A percentile compares a stretch with the other conserved stretches of the same genome.
Evolutionary conservation across 208 protist genomes (phyloP).

Genomic region (Trypanosoma boissoni): DNA sequence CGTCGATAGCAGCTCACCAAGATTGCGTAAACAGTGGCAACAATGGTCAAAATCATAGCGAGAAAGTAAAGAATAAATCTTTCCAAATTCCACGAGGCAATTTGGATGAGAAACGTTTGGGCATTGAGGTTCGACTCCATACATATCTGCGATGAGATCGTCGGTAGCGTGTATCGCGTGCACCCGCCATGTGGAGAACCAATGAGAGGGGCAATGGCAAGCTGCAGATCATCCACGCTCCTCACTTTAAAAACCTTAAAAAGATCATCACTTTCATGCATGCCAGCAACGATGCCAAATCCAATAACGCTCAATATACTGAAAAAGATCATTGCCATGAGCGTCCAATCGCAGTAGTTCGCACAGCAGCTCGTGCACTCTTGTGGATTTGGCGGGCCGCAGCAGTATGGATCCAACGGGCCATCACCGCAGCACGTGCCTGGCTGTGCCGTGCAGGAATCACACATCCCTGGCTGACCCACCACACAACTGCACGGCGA

Average conservation of each 20-base stretch:
- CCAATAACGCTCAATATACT: constrained; percentile 46
- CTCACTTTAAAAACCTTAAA: constrained; percentile 43
- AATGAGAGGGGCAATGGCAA: constrained; percentile 37
- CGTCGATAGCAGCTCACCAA: constrained; percentile 48
- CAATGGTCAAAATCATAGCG: constrained; percentile 55
- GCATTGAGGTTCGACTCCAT: constrained; percentile 66
- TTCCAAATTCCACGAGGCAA: constrained; percentile 61
- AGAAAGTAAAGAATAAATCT: constrained; percentile 68
- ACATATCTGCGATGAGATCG: constrained; percentile 51
- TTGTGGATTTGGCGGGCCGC: constrained; percentile 31
- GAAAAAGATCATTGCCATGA: constrained; percentile 48
- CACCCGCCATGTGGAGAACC: neutral
- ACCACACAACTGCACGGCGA: neutral
- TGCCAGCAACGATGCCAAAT: constrained; percentile 45
- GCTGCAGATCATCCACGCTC: constrained; percentile 35
- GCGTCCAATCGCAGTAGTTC: constrained; percentile 69
- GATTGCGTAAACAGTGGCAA: constrained; percentile 54
- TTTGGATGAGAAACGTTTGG: constrained; percentile 55
- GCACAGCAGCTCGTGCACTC: constrained; percentile 42
- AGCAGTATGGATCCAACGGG: constrained; percentile 61
- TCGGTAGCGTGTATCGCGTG: constrained; percentile 31
- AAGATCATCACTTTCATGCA: constrained; percentile 45
- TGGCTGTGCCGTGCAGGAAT: neutral
- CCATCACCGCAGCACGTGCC: neutral
- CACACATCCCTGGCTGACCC: constrained; percentile 8